phyloP scores from a whole-genome alignment of 345 rosid species.

The Mallotus nudiflorus region DNA sequence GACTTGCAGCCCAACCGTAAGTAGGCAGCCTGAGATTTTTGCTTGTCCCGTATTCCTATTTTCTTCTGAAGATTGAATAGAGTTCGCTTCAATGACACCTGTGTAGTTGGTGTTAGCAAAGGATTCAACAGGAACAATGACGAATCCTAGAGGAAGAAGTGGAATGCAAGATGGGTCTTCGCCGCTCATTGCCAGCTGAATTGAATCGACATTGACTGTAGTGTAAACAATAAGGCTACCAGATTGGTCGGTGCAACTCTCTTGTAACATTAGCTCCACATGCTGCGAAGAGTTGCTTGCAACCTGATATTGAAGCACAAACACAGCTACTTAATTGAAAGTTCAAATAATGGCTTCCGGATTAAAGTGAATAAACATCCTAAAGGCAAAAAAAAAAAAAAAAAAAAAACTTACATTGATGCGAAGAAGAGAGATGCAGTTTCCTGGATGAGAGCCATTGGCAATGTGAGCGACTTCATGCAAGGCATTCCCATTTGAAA shows the following conservation, averaged over 20 bases:
- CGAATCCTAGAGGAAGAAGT: constrained; percentile 77
- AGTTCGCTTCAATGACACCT: constrained; percentile 9
- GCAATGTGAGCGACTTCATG: constrained; percentile 97
- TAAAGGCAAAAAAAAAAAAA: not conserved
- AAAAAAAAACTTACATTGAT: constrained; percentile 53
- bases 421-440: constrained; percentile 92
- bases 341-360: too few relatives aligned
- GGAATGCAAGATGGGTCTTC: constrained; percentile 80
- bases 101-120: constrained; percentile 5
- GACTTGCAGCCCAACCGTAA: constrained; percentile 82
- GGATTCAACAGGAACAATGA: constrained; percentile 51
- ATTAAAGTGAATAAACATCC: too few relatives aligned
- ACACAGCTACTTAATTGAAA: not conserved
- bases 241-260: constrained; percentile 78
- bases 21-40: constrained; percentile 46
- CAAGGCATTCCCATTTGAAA: constrained; percentile 79
- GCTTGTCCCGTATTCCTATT: not conserved
- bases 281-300: constrained; percentile 84
- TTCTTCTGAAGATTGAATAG: constrained; percentile 13
- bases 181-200: constrained; percentile 77
- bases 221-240: constrained; percentile 82
- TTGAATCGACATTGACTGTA: constrained; percentile 62
- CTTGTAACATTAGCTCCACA: constrained; percentile 87
- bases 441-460: constrained; percentile 92
- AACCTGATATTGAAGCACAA: constrained; percentile 36